Evolutionary conservation across 768 basidiomycete genomes (phyloP), one percentile per base, ranked within the genome.

Genomic region (Calocera cornea): DNA sequence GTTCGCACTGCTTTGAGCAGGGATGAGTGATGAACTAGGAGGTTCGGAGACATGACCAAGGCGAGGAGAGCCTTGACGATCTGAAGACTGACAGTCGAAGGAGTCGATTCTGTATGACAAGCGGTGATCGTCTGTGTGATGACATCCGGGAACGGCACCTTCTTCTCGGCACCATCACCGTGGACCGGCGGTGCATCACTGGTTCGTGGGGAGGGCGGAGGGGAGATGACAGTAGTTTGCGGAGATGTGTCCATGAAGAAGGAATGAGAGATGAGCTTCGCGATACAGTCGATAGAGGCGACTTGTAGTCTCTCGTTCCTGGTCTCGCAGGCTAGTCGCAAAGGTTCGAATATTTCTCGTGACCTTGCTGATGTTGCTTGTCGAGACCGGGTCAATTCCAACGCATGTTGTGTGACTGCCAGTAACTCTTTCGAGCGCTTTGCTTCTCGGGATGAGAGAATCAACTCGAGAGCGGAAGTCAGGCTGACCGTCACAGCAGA

Each of bases 181-280:
- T 65, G 79, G 78, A 41, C 78, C 77, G 47, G 79, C 78, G 64
- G 68, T 41, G 69, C 38, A 5, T 49, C 31, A 63, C 60, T 49
- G 7, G 66, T 64, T 2, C 31, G 54, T 33, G 54, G 54, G 10
- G 54, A 60, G 16, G 24, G 27, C 11, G 31, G 54, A 12, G 72
- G 41, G n/a, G 71, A 69, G 14, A 70, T 82, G 80, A 2, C 78
- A 73, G 65, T 54, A 27, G 75, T 76, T 8, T 91, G 91, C 27
- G 90, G 91, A 7, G 86, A 78, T 34, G 83, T 76, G 72, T 97
- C 95, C 47, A 85, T 84, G 74, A 98, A 97, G 83, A 98, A 98
- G 29, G 92, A 94, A 77, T 98, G 92, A 7, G 94, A 95, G 70
- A 98, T 91, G 71, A 99, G 85, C 77, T 99, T 99, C 66, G 93